Percentiles rank a stretch among this genome's conserved stretches.
phyloP scores from a whole-genome alignment of 345 rosid species.

The Eutrema heterophyllum region DNA sequence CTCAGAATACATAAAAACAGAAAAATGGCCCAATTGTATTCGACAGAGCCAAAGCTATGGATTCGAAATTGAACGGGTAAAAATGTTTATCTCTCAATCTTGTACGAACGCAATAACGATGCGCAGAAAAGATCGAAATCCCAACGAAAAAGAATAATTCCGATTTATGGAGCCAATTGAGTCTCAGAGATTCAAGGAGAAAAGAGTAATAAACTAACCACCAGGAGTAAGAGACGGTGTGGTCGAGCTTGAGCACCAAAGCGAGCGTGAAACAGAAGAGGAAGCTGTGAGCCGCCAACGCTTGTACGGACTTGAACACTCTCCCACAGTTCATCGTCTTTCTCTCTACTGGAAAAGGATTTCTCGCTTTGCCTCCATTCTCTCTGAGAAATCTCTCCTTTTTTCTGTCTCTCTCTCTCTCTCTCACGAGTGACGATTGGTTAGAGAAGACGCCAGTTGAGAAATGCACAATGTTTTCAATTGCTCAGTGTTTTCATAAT shows the following conservation, averaged over 20 bases:
- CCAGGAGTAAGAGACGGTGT: conserved; percentile 60
- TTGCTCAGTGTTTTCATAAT: neutral
- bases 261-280: conserved; percentile 67
- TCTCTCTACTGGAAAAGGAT: neutral
- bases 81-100: neutral
- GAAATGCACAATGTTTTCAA: conserved; percentile 9
- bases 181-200: neutral
- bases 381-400: neutral
- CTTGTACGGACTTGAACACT: conserved; percentile 82
- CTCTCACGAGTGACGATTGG: neutral
- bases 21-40: neutral
- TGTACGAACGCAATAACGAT: neutral
- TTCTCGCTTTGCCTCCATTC: conserved; percentile 8
- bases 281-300: conserved; percentile 69
- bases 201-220: conserved; percentile 47
- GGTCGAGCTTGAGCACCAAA: conserved; percentile 73
- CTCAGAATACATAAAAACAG: neutral
- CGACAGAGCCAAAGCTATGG: neutral
- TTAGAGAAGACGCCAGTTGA: neutral
- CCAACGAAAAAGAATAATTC: neutral
- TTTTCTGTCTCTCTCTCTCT: neutral
- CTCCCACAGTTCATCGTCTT: conserved; percentile 77
- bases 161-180: neutral
- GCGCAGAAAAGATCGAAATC: neutral
- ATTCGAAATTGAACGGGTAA: neutral